These are phyloP conservation scores for Rhododendron vialii DNA, from an alignment of 148 eudicot genomes.

Conservation along the genomic window DNA sequence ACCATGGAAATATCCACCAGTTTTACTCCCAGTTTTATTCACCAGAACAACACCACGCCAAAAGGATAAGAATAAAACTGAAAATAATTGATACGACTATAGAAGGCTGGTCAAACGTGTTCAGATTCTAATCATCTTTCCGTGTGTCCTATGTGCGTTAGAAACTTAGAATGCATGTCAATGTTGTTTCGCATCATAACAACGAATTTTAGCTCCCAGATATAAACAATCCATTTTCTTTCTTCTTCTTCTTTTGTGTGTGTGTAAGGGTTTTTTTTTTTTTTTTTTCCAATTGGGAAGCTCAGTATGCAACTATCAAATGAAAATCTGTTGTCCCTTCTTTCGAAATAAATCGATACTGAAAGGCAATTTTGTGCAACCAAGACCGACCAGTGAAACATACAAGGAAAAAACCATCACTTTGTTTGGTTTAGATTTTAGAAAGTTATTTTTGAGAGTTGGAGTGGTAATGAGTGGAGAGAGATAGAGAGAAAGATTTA, in stretches of 20 bases:
- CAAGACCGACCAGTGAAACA: neutral
- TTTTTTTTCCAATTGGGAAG: neutral
- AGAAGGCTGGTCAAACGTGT: neutral
- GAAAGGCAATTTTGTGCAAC: neutral
- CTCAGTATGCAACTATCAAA: neutral
- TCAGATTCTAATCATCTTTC: neutral
- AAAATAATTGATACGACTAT: neutral
- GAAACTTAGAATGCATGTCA: neutral
- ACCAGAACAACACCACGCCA: no score
- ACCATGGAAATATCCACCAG: neutral
- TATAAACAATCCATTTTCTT: neutral
- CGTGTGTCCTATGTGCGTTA: neutral
- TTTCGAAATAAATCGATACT: neutral
- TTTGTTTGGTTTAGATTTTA: no score
- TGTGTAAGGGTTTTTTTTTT: neutral
- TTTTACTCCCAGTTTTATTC: no score
- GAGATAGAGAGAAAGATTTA: no score
- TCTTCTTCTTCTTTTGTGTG: neutral
- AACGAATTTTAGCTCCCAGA: neutral
- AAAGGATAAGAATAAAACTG: neutral
- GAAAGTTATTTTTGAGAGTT: no score
- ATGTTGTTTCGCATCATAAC: neutral
- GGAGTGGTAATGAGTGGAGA: no score
- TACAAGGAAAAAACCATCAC: neutral
- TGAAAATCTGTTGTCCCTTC: neutral